Evolutionary conservation across 352 stramenopile species (phyloP), one percentile per base, ranked within the genome.

Genomic region (Aphanomyces invadans): DNA sequence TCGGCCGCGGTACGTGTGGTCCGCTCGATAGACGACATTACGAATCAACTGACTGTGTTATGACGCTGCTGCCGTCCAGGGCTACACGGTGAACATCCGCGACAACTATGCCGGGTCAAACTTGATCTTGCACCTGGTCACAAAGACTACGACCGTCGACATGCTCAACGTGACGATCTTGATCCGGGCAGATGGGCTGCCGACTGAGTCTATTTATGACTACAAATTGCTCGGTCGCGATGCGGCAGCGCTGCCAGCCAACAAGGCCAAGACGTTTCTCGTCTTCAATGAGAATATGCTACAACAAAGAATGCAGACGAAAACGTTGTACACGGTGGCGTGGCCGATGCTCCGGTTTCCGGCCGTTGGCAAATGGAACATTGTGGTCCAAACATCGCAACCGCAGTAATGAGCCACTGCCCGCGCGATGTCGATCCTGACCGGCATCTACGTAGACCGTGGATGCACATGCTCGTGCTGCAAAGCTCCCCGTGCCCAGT

Each of bases 261-360:
- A 15, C 5, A 5, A 15, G 7, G 23, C 48, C 48, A 55, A 33
- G 23, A 55, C 48, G 15, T 55, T 55, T 55, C 23, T 55, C 7
- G 48, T 15, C 23, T 55, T 55, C 48, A 55, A 55, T 15, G 48
- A 32, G 15, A 55, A 55, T n/a, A 15, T 21, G 10, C 21, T 62
- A 10, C 53, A 51, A 52, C 11, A 62, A 19, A 10, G 31, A 23
- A 62, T 62, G 29, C 7, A 62, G 1, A 12, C 0, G n/a, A 23
- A 10, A 62, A 52, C 21, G 19, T 51, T 62, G 21, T 52, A 23
- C n/a, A 55, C 42, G 12, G 15, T 65, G 17, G 23, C 38, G 5
- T 65, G 59, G 59, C 59, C 59, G 11, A 42, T n/a, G 21, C 15
- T 65, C 11, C 59, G 46, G 0, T 56, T 56, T 36, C 59, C 59